phyloP scores from a whole-genome alignment of 768 basidiomycete genomes.

The Lenzites betulinus region DNA sequence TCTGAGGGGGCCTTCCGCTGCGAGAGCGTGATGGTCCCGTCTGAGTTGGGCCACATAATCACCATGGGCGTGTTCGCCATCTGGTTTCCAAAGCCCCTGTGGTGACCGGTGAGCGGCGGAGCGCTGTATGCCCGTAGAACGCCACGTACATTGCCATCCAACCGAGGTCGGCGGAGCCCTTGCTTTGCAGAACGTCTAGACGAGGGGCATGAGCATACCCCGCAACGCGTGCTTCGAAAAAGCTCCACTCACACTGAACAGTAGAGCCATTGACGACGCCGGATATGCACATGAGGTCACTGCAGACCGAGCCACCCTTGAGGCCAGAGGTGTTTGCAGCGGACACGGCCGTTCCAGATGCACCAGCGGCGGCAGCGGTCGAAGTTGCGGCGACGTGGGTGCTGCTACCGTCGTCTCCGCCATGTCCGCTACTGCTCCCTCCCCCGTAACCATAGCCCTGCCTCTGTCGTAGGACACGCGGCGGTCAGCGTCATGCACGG shows the following conservation, averaged over 20 bases:
- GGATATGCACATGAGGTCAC: conserved; percentile 22
- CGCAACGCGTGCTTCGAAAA: background rate
- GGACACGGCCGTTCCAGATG: conserved; percentile 3
- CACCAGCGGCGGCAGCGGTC: conserved; percentile 12
- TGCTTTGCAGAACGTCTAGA: conserved; percentile 52
- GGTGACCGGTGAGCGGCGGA: background rate
- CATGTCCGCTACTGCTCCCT: background rate
- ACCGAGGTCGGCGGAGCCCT: conserved; percentile 41
- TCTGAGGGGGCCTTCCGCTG: conserved; percentile 58
- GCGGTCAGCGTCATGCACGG: background rate
- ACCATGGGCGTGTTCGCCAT: conserved; percentile 69
- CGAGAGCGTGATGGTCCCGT: conserved; percentile 63
- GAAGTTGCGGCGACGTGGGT: conserved; percentile 3
- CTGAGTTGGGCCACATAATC: conserved; percentile 69
- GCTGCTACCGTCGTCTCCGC: conserved; percentile 7
- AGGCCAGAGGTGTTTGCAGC: conserved; percentile 10
- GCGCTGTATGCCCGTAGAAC: background rate
- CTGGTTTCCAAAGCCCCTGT: conserved; percentile 57
- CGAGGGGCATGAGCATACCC: background rate
- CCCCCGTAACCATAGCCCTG: conserved; percentile 1
- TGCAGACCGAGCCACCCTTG: conserved; percentile 24
- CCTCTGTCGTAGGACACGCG: background rate
- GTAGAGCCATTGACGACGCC: conserved; percentile 27
- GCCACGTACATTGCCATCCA: conserved; percentile 63
- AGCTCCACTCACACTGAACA: conserved; percentile 20